These are phyloP conservation scores for Chloromonas sp. DNA, from an alignment of 163 green algal species.

Conservation along the genomic window DNA sequence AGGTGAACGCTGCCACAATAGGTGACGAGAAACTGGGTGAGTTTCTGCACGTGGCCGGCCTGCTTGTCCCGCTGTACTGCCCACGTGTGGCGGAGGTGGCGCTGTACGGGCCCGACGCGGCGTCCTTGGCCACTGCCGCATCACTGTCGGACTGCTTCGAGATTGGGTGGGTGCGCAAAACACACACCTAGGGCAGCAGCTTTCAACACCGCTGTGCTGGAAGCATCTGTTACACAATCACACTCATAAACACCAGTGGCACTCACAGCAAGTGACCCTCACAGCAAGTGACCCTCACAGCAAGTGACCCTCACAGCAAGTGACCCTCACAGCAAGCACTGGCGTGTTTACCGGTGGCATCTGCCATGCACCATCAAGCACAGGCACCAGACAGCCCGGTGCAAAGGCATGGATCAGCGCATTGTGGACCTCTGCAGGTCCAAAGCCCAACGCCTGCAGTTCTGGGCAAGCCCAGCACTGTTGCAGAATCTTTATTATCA, in stretches of 20 bases:
- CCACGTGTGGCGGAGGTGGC: constrained; percentile 58
- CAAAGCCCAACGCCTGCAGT: no score
- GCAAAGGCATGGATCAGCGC: no score
- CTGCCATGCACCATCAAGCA: no score
- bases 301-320: neutral
- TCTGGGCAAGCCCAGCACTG: no score
- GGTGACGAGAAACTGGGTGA: constrained; percentile 40
- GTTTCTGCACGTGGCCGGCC: constrained; percentile 40
- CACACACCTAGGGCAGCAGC: no score
- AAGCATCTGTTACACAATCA: no score
- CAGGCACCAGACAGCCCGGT: no score
- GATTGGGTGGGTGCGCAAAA: constrained; percentile 18
- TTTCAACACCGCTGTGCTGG: no score
- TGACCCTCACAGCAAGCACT: neutral
- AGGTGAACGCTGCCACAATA: constrained; percentile 42
- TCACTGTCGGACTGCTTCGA: constrained; percentile 45
- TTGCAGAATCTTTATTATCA: no score
- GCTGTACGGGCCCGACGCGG: constrained; percentile 45
- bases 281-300: neutral
- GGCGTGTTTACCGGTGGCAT: no score
- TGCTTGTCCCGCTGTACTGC: constrained; percentile 75
- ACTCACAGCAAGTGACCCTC: neutral
- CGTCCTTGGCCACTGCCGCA: constrained; percentile 53
- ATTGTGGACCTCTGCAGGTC: no score
- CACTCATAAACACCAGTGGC: no score